Evolutionary conservation across 1,139 yeast species (phyloP).

Genomic region (Taiozyma sp.): DNA sequence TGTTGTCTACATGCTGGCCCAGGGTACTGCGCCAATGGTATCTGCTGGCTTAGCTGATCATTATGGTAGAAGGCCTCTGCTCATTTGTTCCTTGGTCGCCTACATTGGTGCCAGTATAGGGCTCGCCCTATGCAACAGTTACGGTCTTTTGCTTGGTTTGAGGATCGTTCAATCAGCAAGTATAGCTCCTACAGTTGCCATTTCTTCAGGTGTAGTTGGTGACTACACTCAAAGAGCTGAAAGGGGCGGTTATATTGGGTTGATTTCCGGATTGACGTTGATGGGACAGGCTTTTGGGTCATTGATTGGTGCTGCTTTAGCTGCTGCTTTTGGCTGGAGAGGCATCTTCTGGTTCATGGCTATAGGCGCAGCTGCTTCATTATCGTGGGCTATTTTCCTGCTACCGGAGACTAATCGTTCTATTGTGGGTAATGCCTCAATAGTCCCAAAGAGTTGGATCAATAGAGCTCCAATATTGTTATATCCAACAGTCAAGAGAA

Average conservation of each 20-base stretch:
- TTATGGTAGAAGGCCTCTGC: conserved; percentile 64
- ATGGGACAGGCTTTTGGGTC: conserved; percentile 77
- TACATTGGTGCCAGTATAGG: conserved; percentile 57
- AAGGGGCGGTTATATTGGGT: conserved; percentile 61
- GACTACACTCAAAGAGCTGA: conserved; percentile 59
- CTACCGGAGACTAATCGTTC: conserved; percentile 71
- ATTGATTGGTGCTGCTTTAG: conserved; percentile 61
- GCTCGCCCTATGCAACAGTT: conserved; percentile 47
- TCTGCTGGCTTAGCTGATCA: conserved; percentile 60
- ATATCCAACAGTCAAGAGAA: conserved; percentile 19
- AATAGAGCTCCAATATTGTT: conserved; percentile 39
- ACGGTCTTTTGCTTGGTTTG: conserved; percentile 49
- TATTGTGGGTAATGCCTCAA: conserved; percentile 62
- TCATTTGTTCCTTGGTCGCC: conserved; percentile 46
- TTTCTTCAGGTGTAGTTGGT: conserved; percentile 60
- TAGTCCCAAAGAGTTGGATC: conserved; percentile 36
- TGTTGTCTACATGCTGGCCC: conserved; percentile 64
- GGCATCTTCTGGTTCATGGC: conserved; percentile 72
- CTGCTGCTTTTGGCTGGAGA: conserved; percentile 61
- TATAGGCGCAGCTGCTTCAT: conserved; percentile 47
- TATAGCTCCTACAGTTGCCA: conserved; percentile 63
- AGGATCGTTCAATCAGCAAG: conserved; percentile 67
- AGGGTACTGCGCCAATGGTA: conserved; percentile 63
- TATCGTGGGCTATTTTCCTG: conserved; percentile 33
- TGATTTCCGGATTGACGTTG: conserved; percentile 54